phyloP scores from a whole-genome alignment of 192 early-diverging fungal genomes.

The Gamsiella multidivaricata region DNA sequence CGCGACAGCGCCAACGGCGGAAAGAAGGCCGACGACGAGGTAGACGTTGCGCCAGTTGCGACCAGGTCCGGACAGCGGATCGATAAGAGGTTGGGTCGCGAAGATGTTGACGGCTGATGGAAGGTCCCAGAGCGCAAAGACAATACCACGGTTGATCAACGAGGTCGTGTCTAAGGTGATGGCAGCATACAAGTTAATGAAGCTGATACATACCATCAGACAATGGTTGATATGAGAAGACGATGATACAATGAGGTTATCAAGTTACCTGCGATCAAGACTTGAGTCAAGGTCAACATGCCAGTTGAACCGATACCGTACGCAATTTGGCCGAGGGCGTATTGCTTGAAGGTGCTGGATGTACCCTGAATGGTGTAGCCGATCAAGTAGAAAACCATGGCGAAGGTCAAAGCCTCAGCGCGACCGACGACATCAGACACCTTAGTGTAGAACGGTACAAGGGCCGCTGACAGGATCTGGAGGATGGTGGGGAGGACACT shows the following conservation, averaged over 20 bases:
- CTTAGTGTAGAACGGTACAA: slow-evolving; percentile 51
- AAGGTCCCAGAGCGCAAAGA: slow-evolving; percentile 43
- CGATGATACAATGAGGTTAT: too few relatives aligned
- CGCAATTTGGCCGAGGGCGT: slow-evolving; percentile 37
- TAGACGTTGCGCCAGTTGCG: slow-evolving; percentile 44
- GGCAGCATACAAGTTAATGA: not conserved
- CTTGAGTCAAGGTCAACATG: slow-evolving; percentile 38
- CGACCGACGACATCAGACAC: slow-evolving; percentile 46
- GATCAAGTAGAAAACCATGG: slow-evolving; percentile 46
- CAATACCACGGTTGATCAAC: slow-evolving; percentile 43
- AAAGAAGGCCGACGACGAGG: slow-evolving; percentile 19
- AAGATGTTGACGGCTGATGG: slow-evolving; percentile 35
- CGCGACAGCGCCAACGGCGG: slow-evolving; percentile 27
- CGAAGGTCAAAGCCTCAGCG: slow-evolving; percentile 42
- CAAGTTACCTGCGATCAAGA: slow-evolving; percentile 42
- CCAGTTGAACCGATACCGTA: slow-evolving; percentile 42
- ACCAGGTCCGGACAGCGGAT: slow-evolving; percentile 13
- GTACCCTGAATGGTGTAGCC: slow-evolving; percentile 47
- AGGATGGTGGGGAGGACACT: slow-evolving; percentile 40
- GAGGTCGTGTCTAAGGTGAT: slow-evolving; percentile 22
- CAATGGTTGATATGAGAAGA: too few relatives aligned
- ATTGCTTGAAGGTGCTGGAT: slow-evolving; percentile 18
- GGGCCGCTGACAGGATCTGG: slow-evolving; percentile 44
- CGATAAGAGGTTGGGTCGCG: slow-evolving; percentile 14
- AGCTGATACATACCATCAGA: not conserved